Base-by-base conservation (phyloP, 2,329 filamentous ascomycete species). In the Nemania serpens region DNA sequence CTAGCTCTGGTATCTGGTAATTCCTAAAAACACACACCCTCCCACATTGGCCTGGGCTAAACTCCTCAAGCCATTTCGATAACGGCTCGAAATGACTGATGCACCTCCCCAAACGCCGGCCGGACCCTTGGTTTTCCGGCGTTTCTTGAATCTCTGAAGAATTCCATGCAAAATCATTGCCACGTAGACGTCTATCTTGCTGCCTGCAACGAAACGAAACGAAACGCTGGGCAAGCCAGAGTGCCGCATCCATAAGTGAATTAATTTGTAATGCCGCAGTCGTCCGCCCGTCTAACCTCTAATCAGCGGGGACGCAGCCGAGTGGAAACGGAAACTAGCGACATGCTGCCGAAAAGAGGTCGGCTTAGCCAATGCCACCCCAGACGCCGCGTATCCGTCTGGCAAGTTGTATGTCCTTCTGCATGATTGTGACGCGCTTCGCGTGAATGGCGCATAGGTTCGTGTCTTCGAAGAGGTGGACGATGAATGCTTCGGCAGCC, bases 361-460 rank as follows among this genome's bases (percentile, higher is more conserved):
- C n/a, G 43, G 36, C 54, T 67, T 66, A 78, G 77, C 89, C 78
- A 79, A 82, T 69, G 5, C 89, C 90, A 48, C 88, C 90, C 90
- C 90, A 93, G 47, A 88, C 84, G 12, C 91, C 91, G 53, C 91
- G 82, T 77, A 94, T 93, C 67, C 91, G 81, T 71, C 91, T 82
- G 18, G 94, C 94, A 62, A 98, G 84, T 79, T 97, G 94, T 70
- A 99, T 97, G 77, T 98, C 95, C 80, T 97, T 97, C 77, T 95
- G 93, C 91, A 96, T 94, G 70, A 97, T 96, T 41, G 94, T 98
- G 55, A 98, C 93, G 75, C 94, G 85, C 81, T 97, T 97, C 64
- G 94, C 95, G 78, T 98, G 94, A 70, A 98, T 93, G 65, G 94
- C 95, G 79, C 94, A 97, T 43, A 98, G 84, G 79, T 98, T 97